Percentiles rank a stretch among this genome's conserved stretches.
Evolutionary conservation across 306 rosid species (phyloP).

Genomic region (Cicer yamashitae): DNA sequence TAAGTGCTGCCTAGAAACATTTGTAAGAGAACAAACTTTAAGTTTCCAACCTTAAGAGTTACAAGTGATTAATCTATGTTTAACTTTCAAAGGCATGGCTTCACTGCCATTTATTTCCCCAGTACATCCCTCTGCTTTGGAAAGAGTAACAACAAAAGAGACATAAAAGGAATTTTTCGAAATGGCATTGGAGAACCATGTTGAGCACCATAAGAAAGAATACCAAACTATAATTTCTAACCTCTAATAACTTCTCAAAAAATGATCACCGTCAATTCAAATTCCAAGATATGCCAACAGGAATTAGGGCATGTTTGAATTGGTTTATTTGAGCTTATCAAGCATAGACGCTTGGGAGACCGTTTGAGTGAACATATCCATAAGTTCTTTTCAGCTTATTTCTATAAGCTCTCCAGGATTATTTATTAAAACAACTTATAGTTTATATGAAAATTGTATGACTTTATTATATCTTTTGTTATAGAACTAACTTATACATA

Average conservation of each 20-base stretch:
- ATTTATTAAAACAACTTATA: no score
- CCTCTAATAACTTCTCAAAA: constrained; percentile 19
- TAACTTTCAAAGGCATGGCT: constrained; percentile 27
- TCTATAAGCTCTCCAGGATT: no score
- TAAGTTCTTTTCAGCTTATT: no score
- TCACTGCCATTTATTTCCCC: constrained; percentile 43
- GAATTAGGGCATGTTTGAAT: background rate
- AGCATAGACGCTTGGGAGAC: no score
- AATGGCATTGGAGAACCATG: constrained; percentile 33
- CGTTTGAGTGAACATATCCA: no score
- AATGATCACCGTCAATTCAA: constrained; percentile 37
- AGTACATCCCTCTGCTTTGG: constrained; percentile 28
- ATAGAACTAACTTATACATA: no score
- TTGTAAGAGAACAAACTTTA: constrained; percentile 25
- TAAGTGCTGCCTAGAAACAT: constrained; percentile 1
- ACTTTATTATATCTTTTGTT: no score
- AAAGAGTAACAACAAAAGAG: constrained; percentile 31
- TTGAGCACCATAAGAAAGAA: constrained; percentile 25
- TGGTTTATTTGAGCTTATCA: no score
- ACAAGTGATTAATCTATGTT: constrained; percentile 14
- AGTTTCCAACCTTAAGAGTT: constrained; percentile 36
- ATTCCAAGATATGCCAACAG: constrained; percentile 10
- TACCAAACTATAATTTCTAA: constrained; percentile 3
- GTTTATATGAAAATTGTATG: no score
- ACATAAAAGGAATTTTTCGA: constrained; percentile 10